phyloP scores from a whole-genome alignment of 129 eudicot genomes.

The Ambrosia trifida region DNA sequence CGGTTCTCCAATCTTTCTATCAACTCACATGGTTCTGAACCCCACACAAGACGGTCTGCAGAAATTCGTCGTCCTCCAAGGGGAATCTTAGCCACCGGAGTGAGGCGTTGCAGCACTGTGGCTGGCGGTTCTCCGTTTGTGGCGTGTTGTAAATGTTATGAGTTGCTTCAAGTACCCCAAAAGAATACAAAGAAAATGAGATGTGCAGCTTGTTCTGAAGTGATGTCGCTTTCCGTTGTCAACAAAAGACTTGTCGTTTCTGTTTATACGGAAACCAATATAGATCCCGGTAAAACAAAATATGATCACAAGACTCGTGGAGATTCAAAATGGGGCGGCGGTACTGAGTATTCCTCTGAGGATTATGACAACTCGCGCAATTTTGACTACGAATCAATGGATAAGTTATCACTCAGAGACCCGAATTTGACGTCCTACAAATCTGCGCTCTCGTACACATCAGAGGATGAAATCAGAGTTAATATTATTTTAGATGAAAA shows the following conservation, averaged over 20 bases:
- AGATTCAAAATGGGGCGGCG: conserved; percentile 44
- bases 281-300: conserved; percentile 27
- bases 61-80: conserved; percentile 61
- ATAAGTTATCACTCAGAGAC: conserved; percentile 40
- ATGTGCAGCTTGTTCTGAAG: conserved; percentile 76
- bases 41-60: conserved; percentile 51
- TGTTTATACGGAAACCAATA: conserved; percentile 28
- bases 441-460: conserved; percentile 47
- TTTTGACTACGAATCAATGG: conserved; percentile 78
- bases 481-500: conserved; percentile 29
- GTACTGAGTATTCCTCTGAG: conserved; percentile 65
- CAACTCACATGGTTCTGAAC: conserved; percentile 38
- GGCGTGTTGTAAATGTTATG: conserved; percentile 68
- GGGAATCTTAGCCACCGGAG: conserved; percentile 49
- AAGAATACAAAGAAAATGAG: conserved; percentile 55
- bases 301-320: conserved; percentile 29
- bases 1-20: conserved; percentile 38
- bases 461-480: conserved; percentile 53
- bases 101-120: conserved; percentile 53
- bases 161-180: conserved; percentile 74
- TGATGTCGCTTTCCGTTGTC: conserved; percentile 47
- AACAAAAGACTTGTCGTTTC: conserved; percentile 59
- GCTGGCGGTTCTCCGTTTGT: conserved; percentile 94
- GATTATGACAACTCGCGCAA: conserved; percentile 65
- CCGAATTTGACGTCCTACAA: conserved; percentile 49